These are phyloP conservation scores for Boletus fagicola DNA, from an alignment of 768 basidiomycete species.

Conservation along the genomic window DNA sequence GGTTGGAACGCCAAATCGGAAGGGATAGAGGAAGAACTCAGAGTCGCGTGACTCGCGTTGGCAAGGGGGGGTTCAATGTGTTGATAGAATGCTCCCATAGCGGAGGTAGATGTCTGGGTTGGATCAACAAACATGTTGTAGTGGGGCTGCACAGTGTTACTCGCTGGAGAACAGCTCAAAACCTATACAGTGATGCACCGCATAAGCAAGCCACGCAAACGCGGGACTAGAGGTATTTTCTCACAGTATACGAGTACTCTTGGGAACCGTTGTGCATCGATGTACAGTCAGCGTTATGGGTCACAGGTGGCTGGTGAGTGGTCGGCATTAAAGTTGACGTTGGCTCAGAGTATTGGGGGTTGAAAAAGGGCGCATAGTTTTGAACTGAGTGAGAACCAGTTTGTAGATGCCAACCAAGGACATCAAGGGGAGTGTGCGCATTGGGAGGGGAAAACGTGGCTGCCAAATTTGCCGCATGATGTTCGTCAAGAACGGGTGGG, in stretches of 20 bases:
- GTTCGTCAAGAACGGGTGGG: too few relatives aligned
- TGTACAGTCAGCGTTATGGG: rapidly evolving
- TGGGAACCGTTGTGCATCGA: too few relatives aligned
- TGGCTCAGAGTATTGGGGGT: background rate
- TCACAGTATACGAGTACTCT: too few relatives aligned
- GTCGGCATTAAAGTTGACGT: background rate
- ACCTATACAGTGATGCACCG: background rate
- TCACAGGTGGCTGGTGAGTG: too few relatives aligned
- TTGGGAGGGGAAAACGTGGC: too few relatives aligned
- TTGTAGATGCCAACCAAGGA: background rate
- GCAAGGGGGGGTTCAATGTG: background rate
- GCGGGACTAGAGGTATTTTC: too few relatives aligned
- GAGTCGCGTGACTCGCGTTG: background rate
- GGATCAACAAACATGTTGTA: background rate
- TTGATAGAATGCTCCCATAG: background rate
- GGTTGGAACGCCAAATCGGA: background rate
- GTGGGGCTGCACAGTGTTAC: background rate
- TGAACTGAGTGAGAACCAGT: background rate
- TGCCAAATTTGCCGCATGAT: too few relatives aligned
- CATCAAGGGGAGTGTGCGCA: background rate
- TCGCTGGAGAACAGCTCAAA: background rate
- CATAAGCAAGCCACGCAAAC: background rate
- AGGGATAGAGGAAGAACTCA: background rate
- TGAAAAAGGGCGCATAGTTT: background rate
- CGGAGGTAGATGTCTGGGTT: background rate